Conservation (phyloP, 495 filamentous ascomycete genomes). For the Immersiella caudata region DNA sequence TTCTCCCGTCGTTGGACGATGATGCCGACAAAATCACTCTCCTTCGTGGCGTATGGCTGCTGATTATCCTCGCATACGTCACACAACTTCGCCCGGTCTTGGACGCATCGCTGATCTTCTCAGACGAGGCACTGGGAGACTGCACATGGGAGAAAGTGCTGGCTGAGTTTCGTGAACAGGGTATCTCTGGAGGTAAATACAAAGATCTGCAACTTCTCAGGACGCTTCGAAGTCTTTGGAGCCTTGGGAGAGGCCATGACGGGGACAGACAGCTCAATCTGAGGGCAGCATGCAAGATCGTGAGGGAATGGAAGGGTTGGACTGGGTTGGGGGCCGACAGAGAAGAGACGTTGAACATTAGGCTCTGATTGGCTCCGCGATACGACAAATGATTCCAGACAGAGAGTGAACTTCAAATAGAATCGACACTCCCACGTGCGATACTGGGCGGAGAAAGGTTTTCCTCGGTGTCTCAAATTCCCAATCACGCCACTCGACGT, state of each 20-base stretch:
- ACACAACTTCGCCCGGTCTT: slow-evolving; percentile 38
- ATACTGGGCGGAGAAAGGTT: neutral
- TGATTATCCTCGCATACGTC: slow-evolving; percentile 34
- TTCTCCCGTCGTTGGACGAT: slow-evolving; percentile 27
- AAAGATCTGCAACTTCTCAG: slow-evolving; percentile 28
- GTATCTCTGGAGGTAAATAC: slow-evolving; percentile 6
- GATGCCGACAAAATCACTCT: slow-evolving; percentile 22
- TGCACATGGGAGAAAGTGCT: slow-evolving; percentile 26
- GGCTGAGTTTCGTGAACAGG: slow-evolving; percentile 12
- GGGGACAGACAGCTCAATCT: slow-evolving; percentile 24
- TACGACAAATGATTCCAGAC: slow-evolving; percentile 1
- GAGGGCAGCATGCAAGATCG: slow-evolving; percentile 36
- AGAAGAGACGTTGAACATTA: slow-evolving; percentile 35
- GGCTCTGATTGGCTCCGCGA: slow-evolving; percentile 25
- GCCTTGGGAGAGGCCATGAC: slow-evolving; percentile 22
- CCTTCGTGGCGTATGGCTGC: slow-evolving; percentile 34
- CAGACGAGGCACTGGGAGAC: slow-evolving; percentile 13
- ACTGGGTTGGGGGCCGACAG: slow-evolving; percentile 30
- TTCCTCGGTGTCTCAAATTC: neutral
- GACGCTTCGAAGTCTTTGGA: slow-evolving; percentile 34
- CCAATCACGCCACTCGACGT: neutral
- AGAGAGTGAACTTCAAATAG: neutral
- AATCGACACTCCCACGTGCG: neutral
- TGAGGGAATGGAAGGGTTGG: slow-evolving; percentile 33
- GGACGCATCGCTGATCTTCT: slow-evolving; percentile 26